These are phyloP conservation scores for Aegilops speltoides DNA, from an alignment of 176 grass and related monocot species.

Conservation along the genomic window DNA sequence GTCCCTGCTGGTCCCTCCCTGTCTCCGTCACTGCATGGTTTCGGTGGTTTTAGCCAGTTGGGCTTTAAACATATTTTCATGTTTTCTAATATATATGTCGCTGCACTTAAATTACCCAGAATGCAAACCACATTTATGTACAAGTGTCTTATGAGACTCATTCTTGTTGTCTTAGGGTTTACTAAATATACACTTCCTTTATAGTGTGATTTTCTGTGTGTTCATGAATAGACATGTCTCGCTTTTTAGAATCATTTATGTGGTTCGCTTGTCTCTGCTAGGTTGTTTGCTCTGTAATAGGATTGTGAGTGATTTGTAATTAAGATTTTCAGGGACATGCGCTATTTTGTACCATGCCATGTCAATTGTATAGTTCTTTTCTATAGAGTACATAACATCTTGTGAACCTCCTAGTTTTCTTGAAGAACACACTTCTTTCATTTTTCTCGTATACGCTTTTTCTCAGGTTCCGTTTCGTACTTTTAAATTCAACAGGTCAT, in stretches of 20 bases:
- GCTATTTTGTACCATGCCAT: not conserved
- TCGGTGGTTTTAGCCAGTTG: not conserved
- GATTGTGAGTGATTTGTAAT: not conserved
- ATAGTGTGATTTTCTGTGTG: not conserved
- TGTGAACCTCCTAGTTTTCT: not conserved
- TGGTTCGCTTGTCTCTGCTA: not conserved
- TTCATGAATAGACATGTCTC: not conserved
- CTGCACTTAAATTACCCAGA: not conserved
- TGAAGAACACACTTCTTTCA: not conserved
- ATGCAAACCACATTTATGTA: not conserved
- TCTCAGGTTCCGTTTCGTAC: not conserved
- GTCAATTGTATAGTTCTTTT: too few relatives aligned
- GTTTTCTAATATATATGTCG: slow-evolving; percentile 7
- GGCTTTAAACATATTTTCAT: not conserved
- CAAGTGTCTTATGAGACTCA: not conserved
- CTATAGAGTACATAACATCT: not conserved
- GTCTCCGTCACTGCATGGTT: not conserved
- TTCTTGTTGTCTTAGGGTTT: not conserved
- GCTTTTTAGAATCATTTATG: not conserved
- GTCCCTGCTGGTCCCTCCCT: too few relatives aligned
- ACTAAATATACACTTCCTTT: not conserved
- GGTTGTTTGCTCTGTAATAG: not conserved
- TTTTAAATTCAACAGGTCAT: slow-evolving; percentile 47
- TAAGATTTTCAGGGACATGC: not conserved
- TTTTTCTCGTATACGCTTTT: not conserved